Conservation (phyloP, 768 basidiomycete genomes). For the Russula lepida region DNA sequence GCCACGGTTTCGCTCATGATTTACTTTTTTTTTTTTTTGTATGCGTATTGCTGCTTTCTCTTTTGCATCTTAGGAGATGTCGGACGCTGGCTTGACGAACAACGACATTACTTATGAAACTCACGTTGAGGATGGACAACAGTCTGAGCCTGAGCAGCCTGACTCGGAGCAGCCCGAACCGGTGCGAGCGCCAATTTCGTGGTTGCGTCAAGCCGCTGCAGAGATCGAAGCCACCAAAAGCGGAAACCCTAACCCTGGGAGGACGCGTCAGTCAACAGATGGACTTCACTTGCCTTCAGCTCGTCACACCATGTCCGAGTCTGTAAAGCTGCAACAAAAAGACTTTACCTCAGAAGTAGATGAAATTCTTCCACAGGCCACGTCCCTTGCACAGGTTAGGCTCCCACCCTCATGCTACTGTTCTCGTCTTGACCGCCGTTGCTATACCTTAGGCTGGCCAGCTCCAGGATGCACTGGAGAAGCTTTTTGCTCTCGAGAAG, state of each 20-base stretch:
- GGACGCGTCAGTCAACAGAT: conserved; percentile 31
- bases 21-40: conserved; percentile 5
- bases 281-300: neutral
- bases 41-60: neutral
- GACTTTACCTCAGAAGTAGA: conserved; percentile 85
- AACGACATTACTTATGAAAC: conserved; percentile 19
- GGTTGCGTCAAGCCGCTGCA: neutral
- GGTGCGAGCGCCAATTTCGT: neutral
- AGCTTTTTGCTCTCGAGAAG: conserved; percentile 84
- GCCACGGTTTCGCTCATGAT: conserved; percentile 16
- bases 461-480: conserved; percentile 82
- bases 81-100: conserved; percentile 11
- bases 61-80: neutral
- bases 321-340: conserved; percentile 61
- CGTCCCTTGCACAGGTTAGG: conserved; percentile 61
- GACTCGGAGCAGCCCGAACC: conserved; percentile 2
- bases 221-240: conserved; percentile 13
- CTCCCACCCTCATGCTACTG: neutral
- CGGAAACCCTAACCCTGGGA: conserved; percentile 21
- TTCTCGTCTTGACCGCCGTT: neutral
- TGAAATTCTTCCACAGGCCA: conserved; percentile 59
- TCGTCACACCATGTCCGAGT: conserved; percentile 50
- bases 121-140: conserved; percentile 34
- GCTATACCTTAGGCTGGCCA: conserved; percentile 54
- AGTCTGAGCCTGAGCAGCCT: conserved; percentile 23